Evolutionary conservation across 2,329 filamentous ascomycete species (phyloP).

Genomic region (Fusarium praegraminearum): DNA sequence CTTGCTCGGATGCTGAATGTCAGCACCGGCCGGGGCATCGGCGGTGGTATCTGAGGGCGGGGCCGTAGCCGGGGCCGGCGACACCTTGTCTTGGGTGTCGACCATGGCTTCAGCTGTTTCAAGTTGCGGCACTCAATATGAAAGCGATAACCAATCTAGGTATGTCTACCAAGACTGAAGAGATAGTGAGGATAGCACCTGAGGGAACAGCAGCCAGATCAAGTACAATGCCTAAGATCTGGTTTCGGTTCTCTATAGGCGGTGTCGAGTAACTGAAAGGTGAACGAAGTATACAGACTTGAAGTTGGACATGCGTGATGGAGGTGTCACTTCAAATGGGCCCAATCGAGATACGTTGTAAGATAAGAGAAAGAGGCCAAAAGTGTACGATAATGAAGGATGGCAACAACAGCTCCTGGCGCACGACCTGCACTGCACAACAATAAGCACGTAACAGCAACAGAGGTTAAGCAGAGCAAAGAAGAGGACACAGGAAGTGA

Average conservation of each 20-base stretch:
- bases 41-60: constrained; percentile 34
- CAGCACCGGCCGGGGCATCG: constrained; percentile 29
- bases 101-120: constrained; percentile 32
- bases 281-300: constrained; percentile 4
- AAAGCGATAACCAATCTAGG: not conserved
- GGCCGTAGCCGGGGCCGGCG: constrained; percentile 25
- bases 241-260: not conserved
- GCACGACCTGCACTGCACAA: constrained; percentile 12
- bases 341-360: constrained; percentile 3
- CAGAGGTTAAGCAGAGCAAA: constrained; percentile 26
- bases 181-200: not conserved
- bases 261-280: not conserved
- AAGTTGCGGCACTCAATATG: not conserved
- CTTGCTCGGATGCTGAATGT: constrained; percentile 27
- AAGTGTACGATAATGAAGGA: not conserved
- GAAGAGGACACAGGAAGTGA: constrained; percentile 28
- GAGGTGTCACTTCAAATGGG: constrained; percentile 9
- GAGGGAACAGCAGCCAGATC: not conserved
- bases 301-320: constrained; percentile 11
- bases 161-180: not conserved
- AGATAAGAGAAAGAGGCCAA: constrained; percentile 8
- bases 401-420: constrained; percentile 7
- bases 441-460: constrained; percentile 24
- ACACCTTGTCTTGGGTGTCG: constrained; percentile 35
- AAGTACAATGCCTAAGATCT: not conserved